These are phyloP conservation scores for Penicillium angulare DNA, from an alignment of 495 filamentous ascomycete species.

Conservation along the genomic window DNA sequence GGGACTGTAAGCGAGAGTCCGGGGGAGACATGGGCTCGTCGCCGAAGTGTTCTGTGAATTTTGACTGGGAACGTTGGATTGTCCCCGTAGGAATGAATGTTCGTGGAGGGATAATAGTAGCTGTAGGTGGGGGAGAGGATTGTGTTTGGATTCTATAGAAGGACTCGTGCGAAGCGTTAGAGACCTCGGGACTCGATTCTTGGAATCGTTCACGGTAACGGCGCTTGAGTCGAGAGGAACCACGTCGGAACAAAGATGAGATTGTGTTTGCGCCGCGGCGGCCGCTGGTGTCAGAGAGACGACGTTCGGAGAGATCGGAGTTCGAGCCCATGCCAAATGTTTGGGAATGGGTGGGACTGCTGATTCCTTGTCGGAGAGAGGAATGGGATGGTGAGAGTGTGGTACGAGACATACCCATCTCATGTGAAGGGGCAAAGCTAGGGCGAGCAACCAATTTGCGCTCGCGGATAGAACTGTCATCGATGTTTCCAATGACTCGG, in stretches of 20 bases:
- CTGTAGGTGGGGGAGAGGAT: slow-evolving; percentile 32
- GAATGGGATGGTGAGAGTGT: slow-evolving; percentile 57
- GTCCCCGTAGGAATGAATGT: slow-evolving; percentile 49
- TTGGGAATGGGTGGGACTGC: slow-evolving; percentile 54
- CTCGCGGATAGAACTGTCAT: slow-evolving; percentile 39
- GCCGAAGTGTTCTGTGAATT: slow-evolving; percentile 90
- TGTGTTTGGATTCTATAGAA: slow-evolving; percentile 51
- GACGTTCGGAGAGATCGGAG: slow-evolving; percentile 48
- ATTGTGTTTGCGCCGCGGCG: slow-evolving; percentile 46
- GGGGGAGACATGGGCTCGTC: slow-evolving; percentile 80
- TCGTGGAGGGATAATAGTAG: slow-evolving; percentile 35
- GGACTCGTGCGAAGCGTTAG: slow-evolving; percentile 85
- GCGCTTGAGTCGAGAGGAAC: slow-evolving; percentile 55
- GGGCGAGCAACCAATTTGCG: slow-evolving; percentile 28
- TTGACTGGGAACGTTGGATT: slow-evolving; percentile 78
- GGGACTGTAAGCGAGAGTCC: slow-evolving; percentile 74
- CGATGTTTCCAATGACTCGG: slow-evolving; percentile 35
- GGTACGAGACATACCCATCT: slow-evolving; percentile 51
- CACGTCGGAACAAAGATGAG: slow-evolving; percentile 74
- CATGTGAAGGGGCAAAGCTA: slow-evolving; percentile 41
- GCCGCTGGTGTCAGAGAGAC: slow-evolving; percentile 47
- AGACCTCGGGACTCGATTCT: slow-evolving; percentile 57
- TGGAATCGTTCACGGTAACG: slow-evolving; percentile 56
- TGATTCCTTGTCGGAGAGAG: slow-evolving; percentile 49
- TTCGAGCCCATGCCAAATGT: slow-evolving; percentile 48